phyloP scores from a whole-genome alignment of 805 yeast species.

The Candida argentea region DNA sequence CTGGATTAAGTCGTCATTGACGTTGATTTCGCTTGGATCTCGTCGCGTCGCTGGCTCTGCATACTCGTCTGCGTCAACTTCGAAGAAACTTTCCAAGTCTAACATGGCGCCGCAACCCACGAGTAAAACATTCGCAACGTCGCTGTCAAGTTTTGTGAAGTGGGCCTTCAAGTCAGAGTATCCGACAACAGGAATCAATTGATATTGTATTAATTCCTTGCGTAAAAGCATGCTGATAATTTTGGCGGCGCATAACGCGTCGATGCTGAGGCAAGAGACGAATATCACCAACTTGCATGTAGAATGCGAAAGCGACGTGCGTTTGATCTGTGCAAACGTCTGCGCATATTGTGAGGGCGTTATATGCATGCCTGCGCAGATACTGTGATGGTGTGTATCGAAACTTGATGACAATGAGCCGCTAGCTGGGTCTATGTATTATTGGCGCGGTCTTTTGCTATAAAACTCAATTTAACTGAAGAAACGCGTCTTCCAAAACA shows the following conservation, averaged over 20 bases:
- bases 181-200: conserved; percentile 88
- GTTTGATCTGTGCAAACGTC: conserved; percentile 58
- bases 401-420: no score
- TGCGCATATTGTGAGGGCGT: conserved; percentile 56
- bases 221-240: conserved; percentile 63
- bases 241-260: conserved; percentile 82
- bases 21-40: conserved; percentile 14
- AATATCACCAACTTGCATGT: conserved; percentile 81
- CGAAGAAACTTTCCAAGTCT: conserved; percentile 68
- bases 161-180: conserved; percentile 65
- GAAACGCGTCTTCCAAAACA: no score
- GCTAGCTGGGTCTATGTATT: no score
- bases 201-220: conserved; percentile 77
- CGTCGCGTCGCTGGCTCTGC: conserved; percentile 9
- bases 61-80: conserved; percentile 47
- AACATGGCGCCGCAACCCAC: conserved; percentile 93
- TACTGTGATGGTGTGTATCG: no score
- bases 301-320: conserved; percentile 79
- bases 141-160: conserved; percentile 56
- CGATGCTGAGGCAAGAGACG: conserved; percentile 85
- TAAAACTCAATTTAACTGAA: no score
- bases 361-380: conserved; percentile 68
- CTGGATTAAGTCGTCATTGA: conserved; percentile 12
- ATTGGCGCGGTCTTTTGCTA: no score
- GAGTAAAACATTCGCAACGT: conserved; percentile 64